Evolutionary conservation across 805 yeast species (phyloP).

Genomic region (Suhomyces pyralidae): DNA sequence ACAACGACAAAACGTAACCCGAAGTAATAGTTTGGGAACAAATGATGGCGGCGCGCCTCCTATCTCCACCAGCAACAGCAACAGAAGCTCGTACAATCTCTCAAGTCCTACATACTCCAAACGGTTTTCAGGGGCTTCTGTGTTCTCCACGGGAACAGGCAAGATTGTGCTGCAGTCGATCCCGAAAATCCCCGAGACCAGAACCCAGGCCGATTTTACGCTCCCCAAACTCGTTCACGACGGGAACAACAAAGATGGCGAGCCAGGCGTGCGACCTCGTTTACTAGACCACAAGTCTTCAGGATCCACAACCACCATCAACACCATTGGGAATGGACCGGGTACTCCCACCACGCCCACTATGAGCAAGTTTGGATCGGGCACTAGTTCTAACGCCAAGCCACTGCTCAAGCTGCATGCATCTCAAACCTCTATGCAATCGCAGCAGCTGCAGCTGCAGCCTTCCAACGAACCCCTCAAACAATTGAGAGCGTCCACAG

Average conservation of each 20-base stretch:
- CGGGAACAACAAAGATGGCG: conserved; percentile 2
- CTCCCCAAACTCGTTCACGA: conserved; percentile 9
- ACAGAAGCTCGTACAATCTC: conserved; percentile 3
- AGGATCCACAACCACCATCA: conserved; percentile 7
- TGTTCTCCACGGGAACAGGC: conserved; percentile 43
- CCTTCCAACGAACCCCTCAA: conserved; percentile 62
- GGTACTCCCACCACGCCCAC: conserved; percentile 5
- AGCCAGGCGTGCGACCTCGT: conserved; percentile 16
- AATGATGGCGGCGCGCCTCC: not conserved
- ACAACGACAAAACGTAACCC: conserved; percentile 1
- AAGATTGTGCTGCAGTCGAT: conserved; percentile 31
- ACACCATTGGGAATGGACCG: conserved; percentile 1
- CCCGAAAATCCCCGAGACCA: conserved; percentile 13
- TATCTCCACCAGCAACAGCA: conserved; percentile 1
- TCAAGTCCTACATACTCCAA: conserved; percentile 24
- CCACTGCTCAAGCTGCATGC: conserved; percentile 9
- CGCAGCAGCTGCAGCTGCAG: conserved; percentile 11
- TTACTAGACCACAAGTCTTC: conserved; percentile 22
- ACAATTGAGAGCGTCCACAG: conserved; percentile 79
- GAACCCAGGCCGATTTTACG: conserved; percentile 13
- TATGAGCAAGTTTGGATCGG: conserved; percentile 2
- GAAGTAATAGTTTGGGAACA: conserved; percentile 3
- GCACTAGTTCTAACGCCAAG: not conserved
- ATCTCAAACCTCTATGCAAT: not conserved
- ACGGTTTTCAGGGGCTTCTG: conserved; percentile 36